Conservation (phyloP, 495 filamentous ascomycete genomes). For the Chaetomium cochliodes region DNA sequence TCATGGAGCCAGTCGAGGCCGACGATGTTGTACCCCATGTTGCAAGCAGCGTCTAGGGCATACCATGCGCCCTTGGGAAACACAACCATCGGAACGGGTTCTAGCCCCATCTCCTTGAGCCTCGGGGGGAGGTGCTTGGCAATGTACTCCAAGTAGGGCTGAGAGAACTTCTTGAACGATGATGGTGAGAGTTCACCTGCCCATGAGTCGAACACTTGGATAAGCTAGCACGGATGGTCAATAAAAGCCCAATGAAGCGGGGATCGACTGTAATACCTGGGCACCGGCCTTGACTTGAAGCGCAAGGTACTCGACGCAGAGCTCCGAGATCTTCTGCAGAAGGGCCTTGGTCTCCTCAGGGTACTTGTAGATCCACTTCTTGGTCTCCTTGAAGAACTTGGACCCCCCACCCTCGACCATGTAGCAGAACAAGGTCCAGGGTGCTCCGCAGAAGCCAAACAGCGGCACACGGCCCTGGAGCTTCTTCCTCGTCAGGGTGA, state of each 20-base stretch:
- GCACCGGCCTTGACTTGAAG: constrained; percentile 90
- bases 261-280: constrained; percentile 48
- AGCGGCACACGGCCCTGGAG: constrained; percentile 83
- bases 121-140: constrained; percentile 69
- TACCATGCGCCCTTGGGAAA: constrained; percentile 99
- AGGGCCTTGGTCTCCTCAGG: constrained; percentile 73
- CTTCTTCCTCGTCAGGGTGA: constrained; percentile 86
- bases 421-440: constrained; percentile 95
- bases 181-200: constrained; percentile 86
- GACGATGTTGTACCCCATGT: constrained; percentile 88
- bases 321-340: constrained; percentile 83
- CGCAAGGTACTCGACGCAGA: constrained; percentile 92
- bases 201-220: constrained; percentile 99
- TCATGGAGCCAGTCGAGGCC: constrained; percentile 95
- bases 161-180: constrained; percentile 76
- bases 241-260: not conserved
- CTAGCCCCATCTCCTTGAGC: constrained; percentile 68
- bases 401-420: constrained; percentile 97
- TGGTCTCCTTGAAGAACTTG: constrained; percentile 85
- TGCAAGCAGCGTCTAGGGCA: constrained; percentile 80
- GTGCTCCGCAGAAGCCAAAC: constrained; percentile 96
- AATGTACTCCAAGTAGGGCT: constrained; percentile 84
- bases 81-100: constrained; percentile 93
- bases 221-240: constrained; percentile 52
- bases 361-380: constrained; percentile 95